phyloP scores from a whole-genome alignment of 345 rosid species.

The Erodium maritimum region DNA sequence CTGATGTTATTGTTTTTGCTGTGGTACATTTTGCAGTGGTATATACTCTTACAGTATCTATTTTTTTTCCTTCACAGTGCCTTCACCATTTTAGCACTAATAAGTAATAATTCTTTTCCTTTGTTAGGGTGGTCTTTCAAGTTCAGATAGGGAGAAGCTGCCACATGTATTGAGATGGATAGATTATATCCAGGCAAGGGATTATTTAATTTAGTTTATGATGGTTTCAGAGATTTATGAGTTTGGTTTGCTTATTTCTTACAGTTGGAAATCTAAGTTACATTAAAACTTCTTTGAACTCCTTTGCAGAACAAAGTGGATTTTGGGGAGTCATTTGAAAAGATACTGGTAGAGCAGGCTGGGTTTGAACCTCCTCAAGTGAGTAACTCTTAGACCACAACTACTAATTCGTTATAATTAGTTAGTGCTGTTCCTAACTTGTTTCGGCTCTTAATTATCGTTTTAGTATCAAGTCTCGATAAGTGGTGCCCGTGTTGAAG shows the following conservation, averaged over 20 bases:
- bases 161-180: constrained; percentile 73
- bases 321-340: constrained; percentile 36
- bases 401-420: neutral
- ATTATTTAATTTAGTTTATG: neutral
- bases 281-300: neutral
- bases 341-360: constrained; percentile 40
- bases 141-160: constrained; percentile 38
- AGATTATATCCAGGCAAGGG: constrained; percentile 71
- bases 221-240: constrained; percentile 3
- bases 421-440: neutral
- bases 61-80: neutral
- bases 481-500: constrained; percentile 28
- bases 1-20: constrained; percentile 62
- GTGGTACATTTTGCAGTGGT: constrained; percentile 62
- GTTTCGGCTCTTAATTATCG: no score
- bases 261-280: neutral
- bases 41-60: constrained; percentile 12
- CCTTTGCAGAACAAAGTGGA: constrained; percentile 47
- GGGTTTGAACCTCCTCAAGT: constrained; percentile 47
- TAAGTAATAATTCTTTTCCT: constrained; percentile 13
- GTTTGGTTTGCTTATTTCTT: neutral
- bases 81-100: neutral
- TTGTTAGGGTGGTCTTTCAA: constrained; percentile 46
- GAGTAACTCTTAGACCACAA: constrained; percentile 13
- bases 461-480: constrained; percentile 19